Evolutionary conservation across 169 alveolate genomes (phyloP), one percentile per base, ranked within the genome.

Genomic region (Plasmodium adleri): DNA sequence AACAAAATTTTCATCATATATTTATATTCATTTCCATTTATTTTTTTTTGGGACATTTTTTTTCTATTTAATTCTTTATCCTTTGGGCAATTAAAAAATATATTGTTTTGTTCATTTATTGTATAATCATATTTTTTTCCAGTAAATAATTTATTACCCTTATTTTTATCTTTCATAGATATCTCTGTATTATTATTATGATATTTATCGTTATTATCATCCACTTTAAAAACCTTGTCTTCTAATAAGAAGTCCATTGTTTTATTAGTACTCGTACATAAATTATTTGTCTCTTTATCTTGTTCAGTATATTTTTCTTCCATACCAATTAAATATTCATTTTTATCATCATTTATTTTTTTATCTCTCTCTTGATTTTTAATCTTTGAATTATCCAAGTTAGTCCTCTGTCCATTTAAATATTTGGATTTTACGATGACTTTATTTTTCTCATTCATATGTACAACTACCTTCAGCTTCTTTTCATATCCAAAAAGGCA

Each of bases 1-100:
- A 86, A 86, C 26, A 86, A 43, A 13, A 17, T 86, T 54, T 71
- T 86, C 73, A 86, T 86, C 32, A 68, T 83, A 59, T 86, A 15
- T 64, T 67, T 86, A 47, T 72, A 86, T 71, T 72, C 67, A 15
- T 28, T 10, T 39, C 88, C 87, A 28, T 54, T 72, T 17, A 86
- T 15, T 72, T 86, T 63, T 10, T 71, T 75, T 17, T 3, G 12
- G 59, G 9, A 12, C 0, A 15, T 28, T 13, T 28, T 58, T 43
- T 39, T 60, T 60, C 43, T 24, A 54, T 49, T 67, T 32, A n/a
- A 52, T 6, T 67, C 5, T 13, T 52, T 74, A 28, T 24, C 26
- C 3, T 74, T 26, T 15, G 15, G 1, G 9, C 68, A 20, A 15
- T 59, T 20, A 15, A 7, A 6, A 59, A 13, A 10, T 54, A 3